These are phyloP conservation scores for Massariosphaeria phaeospora DNA, from an alignment of 495 filamentous ascomycete genomes.

Conservation along the genomic window DNA sequence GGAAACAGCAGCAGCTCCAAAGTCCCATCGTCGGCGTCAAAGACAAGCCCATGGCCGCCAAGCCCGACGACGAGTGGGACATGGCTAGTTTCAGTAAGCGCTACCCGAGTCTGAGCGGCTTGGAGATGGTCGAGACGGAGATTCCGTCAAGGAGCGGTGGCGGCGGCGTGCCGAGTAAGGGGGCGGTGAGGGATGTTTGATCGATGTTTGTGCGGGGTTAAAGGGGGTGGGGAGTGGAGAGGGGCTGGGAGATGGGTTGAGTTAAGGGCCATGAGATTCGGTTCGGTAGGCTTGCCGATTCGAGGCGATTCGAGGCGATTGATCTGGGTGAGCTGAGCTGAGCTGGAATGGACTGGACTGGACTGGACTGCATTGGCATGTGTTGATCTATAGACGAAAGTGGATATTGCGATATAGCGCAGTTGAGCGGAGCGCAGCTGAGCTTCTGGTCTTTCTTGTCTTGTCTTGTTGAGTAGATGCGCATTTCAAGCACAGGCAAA, in stretches of 20 bases:
- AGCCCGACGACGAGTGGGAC: conserved; percentile 57
- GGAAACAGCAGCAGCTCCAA: neutral
- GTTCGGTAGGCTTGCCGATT: no score
- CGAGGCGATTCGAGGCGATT: no score
- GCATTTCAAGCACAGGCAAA: no score
- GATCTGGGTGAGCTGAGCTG: no score
- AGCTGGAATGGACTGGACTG: no score
- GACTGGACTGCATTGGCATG: no score
- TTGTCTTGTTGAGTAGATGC: no score
- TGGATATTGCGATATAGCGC: no score
- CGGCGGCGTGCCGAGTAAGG: neutral
- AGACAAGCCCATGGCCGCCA: neutral
- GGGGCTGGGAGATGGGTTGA: neutral
- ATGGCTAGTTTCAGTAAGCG: conserved; percentile 66
- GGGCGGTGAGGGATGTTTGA: neutral
- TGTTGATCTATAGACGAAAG: no score
- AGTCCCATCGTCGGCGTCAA: neutral
- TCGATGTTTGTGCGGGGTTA: neutral
- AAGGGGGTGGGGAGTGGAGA: neutral
- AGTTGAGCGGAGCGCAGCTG: no score
- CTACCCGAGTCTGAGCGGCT: conserved; percentile 71
- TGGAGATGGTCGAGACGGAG: conserved; percentile 80
- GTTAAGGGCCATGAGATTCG: no score
- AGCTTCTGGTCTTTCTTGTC: no score
- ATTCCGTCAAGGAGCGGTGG: conserved; percentile 11